Evolutionary conservation across 305 asterid genomes (phyloP), one percentile per base, ranked within the genome.

Genomic region (Caryopteris hybrid): DNA sequence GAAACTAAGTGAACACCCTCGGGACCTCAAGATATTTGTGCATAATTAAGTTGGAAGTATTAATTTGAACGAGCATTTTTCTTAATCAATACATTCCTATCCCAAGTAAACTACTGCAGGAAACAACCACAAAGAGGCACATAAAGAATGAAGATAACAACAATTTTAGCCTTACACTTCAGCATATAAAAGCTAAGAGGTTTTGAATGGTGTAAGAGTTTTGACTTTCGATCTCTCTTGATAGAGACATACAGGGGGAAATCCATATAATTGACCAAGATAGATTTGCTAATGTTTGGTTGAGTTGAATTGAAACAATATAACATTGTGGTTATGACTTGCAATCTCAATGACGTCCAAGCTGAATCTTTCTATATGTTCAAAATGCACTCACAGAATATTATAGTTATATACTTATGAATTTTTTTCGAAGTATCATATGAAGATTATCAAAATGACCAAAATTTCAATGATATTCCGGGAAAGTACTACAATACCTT

Each of bases 401-500:
- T 22, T 47, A 58, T 22, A 71, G 18, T 25, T 39, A 63, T 53
- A 46, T 47, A 6, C 64, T 11, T 5, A 25, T 56, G 21, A 56
- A 45, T 51, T 43, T 47, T 46, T 43, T 31, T 7, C 21, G 65
- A 33, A 56, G 23, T 38, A 64, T 46, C 54, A 54, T 45, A 34
- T 9, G 41, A 65, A 29, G 39, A 41, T 43, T 48, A 72, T 53
- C 54, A 47, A n/a, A 65, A n/a, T 13, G 33, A 72, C 74, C 57
- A 43, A n/a, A 71, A 27, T n/a, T 8, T 27, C 11, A 43, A 57
- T 23, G 21, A 42, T 38, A 43, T 17, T 25, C 13, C 7, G 25
- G 33, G 39, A 13, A 80, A 51, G 36, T 58, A 39, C 55, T 8
- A 50, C 46, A 69, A 36, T 87, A 92, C 95, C 98, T 87, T 80